phyloP scores from a whole-genome alignment of 805 yeast species.

The Metschnikowia bowlesiae region DNA sequence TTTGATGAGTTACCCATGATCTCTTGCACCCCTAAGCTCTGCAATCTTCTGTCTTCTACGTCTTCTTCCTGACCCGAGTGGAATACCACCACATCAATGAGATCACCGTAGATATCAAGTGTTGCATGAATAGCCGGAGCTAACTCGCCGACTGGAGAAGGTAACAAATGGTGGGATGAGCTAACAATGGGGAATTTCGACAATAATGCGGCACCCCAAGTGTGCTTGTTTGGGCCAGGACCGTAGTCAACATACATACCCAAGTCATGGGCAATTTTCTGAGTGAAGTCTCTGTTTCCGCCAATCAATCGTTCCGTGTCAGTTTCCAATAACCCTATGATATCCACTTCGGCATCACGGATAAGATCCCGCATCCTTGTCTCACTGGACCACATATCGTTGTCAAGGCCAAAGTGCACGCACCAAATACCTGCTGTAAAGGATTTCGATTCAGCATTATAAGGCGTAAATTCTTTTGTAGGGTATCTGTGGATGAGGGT shows the following conservation, averaged over 20 bases:
- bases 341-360: conserved; percentile 82
- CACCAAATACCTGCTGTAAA: conserved; percentile 98
- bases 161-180: conserved; percentile 86
- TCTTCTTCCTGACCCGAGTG: conserved; percentile 99
- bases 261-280: conserved; percentile 83
- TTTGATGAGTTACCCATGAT: conserved; percentile 78
- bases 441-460: conserved; percentile 48
- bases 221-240: conserved; percentile 96
- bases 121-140: conserved; percentile 99
- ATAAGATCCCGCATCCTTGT: conserved; percentile 81
- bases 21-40: conserved; percentile 67
- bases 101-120: conserved; percentile 80
- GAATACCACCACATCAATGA: conserved; percentile 91
- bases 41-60: conserved; percentile 85
- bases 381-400: conserved; percentile 97
- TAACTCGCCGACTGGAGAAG: conserved; percentile 95
- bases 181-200: conserved; percentile 91
- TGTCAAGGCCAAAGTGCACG: conserved; percentile 93
- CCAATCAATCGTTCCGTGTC: conserved; percentile 92
- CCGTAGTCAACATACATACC: conserved; percentile 96
- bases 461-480: conserved; percentile 61
- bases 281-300: conserved; percentile 94
- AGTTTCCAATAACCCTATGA: conserved; percentile 84
- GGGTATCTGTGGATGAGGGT: conserved; percentile 54
- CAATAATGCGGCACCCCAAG: conserved; percentile 94